Evolutionary conservation across 768 basidiomycete genomes (phyloP), one percentile per base, ranked within the genome.

Genomic region (Filobasidium wieringae): DNA sequence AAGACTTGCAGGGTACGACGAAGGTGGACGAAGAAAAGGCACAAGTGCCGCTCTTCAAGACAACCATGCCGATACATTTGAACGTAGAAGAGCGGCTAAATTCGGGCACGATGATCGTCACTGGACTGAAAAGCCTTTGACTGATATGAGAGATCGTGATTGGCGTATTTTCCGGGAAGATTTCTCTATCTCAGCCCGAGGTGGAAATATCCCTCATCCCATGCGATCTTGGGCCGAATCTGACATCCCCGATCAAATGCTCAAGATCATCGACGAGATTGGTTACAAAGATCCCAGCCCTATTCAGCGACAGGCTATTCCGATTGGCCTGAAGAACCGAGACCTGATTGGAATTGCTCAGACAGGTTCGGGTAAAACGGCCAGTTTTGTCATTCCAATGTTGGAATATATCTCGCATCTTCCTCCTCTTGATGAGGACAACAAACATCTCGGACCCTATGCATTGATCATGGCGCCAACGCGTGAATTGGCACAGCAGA

Each of bases 141-240:
- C 79, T 2, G 91, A 96, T 75, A 96, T 99, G 85, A 89, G 86
- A 70, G 95, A 97, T 68, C 80, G 95, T 49, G 95, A 99, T 72
- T 99, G 95, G 95, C 83, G 95, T 66, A 99, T 99, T 71, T 97
- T 99, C 78, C 78, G 92, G 61, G 95, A 97, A 74, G 95, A 99
- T 75, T 99, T 93, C 77, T 92, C 85, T 68, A 99, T 99, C 59
- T 83, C 88, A 58, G 85, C 92, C 0, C 76, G 92, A 74, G 93
- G 92, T 85, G 95, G 95, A 49, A 79, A 82, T 59, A 96, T 97
- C 55, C 93, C 95, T 12, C 84, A 92, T 62, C 93, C 95, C 1
- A 71, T 99, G 41, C 84, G 95, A 51, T 86, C 86, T 7, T 99
- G 95, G 95, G 72, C 76, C 33, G 95, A 99, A 69, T 91, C 88